phyloP scores from a whole-genome alignment of 2,329 filamentous ascomycete genomes.

The Pyrenochaeta sp. region DNA sequence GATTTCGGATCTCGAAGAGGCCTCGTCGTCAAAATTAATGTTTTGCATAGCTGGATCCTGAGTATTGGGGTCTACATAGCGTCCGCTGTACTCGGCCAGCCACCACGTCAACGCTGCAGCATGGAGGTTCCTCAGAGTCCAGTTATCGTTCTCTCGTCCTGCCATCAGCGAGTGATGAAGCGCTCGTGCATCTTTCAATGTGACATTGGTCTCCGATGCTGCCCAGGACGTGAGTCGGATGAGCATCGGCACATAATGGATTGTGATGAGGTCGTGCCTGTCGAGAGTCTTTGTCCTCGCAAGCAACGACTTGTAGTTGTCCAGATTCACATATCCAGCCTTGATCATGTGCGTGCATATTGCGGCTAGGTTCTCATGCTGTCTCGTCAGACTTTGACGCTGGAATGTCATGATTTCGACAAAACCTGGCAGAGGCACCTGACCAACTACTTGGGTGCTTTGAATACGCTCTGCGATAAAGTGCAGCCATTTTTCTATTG shows the following conservation, averaged over 20 bases:
- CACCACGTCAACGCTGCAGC: constrained; percentile 84
- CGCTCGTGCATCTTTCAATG: constrained; percentile 72
- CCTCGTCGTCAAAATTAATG: constrained; percentile 72
- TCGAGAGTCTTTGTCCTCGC: constrained; percentile 73
- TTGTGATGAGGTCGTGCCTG: constrained; percentile 75
- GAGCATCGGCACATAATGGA: constrained; percentile 85
- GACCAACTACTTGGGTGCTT: constrained; percentile 77
- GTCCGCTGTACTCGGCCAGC: constrained; percentile 91
- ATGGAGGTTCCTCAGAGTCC: constrained; percentile 78
- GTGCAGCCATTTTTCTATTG: constrained; percentile 79
- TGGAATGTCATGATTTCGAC: constrained; percentile 84
- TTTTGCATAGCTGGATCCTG: constrained; percentile 58
- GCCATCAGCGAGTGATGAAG: constrained; percentile 75
- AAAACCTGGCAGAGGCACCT: constrained; percentile 69
- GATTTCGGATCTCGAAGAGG: constrained; percentile 73
- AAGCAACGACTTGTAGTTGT: constrained; percentile 79
- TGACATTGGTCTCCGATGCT: constrained; percentile 74
- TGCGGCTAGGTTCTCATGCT: constrained; percentile 88
- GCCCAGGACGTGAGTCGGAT: constrained; percentile 80
- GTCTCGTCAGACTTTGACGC: constrained; percentile 79
- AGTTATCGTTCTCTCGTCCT: constrained; percentile 71
- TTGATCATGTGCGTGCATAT: constrained; percentile 82
- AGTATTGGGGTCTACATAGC: constrained; percentile 79
- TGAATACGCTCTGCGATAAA: constrained; percentile 78
- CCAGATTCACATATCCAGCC: constrained; percentile 71